Evolutionary conservation across 768 basidiomycete genomes (phyloP).

Genomic region (Phallus indusiatus): DNA sequence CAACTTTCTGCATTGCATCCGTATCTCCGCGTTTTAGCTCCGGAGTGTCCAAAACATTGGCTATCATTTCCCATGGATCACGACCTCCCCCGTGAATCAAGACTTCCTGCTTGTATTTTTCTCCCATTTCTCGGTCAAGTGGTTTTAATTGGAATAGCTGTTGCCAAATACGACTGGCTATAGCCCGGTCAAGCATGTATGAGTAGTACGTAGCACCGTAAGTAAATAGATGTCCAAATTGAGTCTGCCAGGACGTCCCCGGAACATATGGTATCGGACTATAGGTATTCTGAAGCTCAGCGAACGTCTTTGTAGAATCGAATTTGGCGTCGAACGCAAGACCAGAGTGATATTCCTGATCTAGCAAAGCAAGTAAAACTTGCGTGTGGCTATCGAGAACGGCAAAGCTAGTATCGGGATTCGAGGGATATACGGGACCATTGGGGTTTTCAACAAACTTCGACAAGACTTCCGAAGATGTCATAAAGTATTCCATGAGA

Average conservation of each 20-base stretch:
- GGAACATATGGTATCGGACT: slow-evolving; percentile 78
- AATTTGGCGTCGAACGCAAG: slow-evolving; percentile 45
- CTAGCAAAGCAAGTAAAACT: slow-evolving; percentile 80
- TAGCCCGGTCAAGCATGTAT: slow-evolving; percentile 92
- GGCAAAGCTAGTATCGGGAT: slow-evolving; percentile 31
- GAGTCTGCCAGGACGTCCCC: slow-evolving; percentile 89
- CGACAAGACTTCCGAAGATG: slow-evolving; percentile 71
- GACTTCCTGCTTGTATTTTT: slow-evolving; percentile 70
- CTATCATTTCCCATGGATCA: slow-evolving; percentile 93
- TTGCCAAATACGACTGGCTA: slow-evolving; percentile 86
- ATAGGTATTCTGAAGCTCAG: slow-evolving; percentile 50
- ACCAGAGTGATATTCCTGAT: slow-evolving; percentile 85
- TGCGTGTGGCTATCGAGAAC: slow-evolving; percentile 84
- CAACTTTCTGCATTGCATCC: slow-evolving; percentile 83
- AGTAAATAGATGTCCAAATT: slow-evolving; percentile 91
- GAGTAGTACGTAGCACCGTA: slow-evolving; percentile 99
- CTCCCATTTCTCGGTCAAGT: slow-evolving; percentile 63
- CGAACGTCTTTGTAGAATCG: slow-evolving; percentile 62
- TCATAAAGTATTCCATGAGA: slow-evolving; percentile 96
- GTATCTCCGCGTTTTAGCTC: slow-evolving; percentile 64
- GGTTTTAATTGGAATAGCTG: slow-evolving; percentile 64
- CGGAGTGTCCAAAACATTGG: slow-evolving; percentile 52
- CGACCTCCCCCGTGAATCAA: slow-evolving; percentile 78
- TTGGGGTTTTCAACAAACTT: slow-evolving; percentile 39
- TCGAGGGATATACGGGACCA: slow-evolving; percentile 23